Percentiles rank a stretch among this genome's conserved stretches.
These are phyloP conservation scores for Xylaria sp. DNA, from an alignment of 2,329 filamentous ascomycete genomes.

Conservation along the genomic window DNA sequence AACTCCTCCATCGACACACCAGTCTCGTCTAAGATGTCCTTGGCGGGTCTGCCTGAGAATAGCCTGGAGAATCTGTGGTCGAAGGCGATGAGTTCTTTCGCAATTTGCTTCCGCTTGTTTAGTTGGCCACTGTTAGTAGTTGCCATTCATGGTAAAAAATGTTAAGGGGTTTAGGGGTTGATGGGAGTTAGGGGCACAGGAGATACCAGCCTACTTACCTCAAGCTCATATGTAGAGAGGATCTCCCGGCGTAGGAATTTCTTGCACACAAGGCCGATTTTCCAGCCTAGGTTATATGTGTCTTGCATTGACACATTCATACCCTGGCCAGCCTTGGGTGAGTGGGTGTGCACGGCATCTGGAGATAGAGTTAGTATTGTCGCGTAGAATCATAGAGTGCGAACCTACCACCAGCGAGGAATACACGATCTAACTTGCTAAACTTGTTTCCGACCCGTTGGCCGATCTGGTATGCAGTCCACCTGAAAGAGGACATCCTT, in stretches of 20 bases:
- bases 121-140: not conserved
- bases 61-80: constrained; percentile 62
- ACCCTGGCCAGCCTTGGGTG: constrained; percentile 76
- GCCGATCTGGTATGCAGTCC: constrained; percentile 69
- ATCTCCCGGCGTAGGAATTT: constrained; percentile 50
- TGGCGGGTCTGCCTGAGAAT: constrained; percentile 63
- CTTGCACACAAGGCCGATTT: constrained; percentile 54
- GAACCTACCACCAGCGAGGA: constrained; percentile 69
- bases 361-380: constrained; percentile 3
- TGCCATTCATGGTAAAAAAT: not conserved
- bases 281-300: constrained; percentile 69
- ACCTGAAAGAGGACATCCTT: constrained; percentile 24
- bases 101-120: constrained; percentile 60
- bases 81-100: constrained; percentile 68
- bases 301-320: constrained; percentile 73
- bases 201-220: constrained; percentile 39
- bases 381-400: not conserved
- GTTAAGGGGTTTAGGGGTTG: not conserved
- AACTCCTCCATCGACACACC: constrained; percentile 69
- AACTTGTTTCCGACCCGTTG: constrained; percentile 71
- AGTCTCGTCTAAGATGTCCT: constrained; percentile 66
- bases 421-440: constrained; percentile 67
- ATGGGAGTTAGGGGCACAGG: no score
- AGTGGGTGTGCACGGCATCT: constrained; percentile 78
- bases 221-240: constrained; percentile 56